Evolutionary conservation across 768 basidiomycete genomes (phyloP).

Genomic region (Mycena rebaudengoi): DNA sequence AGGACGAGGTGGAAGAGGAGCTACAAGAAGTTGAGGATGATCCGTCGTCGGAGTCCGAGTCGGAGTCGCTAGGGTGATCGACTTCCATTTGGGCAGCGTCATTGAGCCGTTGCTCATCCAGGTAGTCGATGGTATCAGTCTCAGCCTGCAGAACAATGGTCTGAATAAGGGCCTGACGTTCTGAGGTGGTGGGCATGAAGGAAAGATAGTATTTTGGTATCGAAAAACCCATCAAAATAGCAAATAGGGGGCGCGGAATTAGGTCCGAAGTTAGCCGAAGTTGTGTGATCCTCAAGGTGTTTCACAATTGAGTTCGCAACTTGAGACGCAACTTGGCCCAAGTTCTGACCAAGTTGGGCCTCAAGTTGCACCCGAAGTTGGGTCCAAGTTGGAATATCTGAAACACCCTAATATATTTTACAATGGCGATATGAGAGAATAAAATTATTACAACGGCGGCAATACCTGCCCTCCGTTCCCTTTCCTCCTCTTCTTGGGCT

Average conservation of each 20-base stretch:
- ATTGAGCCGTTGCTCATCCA: not conserved
- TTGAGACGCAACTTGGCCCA: not conserved
- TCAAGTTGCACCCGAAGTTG: not conserved
- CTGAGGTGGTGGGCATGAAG: conserved; percentile 5
- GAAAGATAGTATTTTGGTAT: not conserved
- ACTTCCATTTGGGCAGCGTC: not conserved
- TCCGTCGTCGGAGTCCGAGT: not conserved
- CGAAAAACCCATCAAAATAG: not conserved
- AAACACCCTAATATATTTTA: not conserved
- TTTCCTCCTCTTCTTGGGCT: too few relatives aligned
- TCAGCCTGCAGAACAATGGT: not conserved
- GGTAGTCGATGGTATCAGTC: not conserved
- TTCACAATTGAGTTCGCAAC: not conserved
- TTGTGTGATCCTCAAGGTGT: not conserved
- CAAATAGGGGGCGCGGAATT: not conserved
- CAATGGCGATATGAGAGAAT: too few relatives aligned
- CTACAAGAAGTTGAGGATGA: not conserved
- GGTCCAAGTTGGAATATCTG: not conserved
- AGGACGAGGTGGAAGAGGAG: not conserved
- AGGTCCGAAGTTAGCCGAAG: not conserved
- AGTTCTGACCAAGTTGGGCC: not conserved
- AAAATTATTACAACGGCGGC: too few relatives aligned
- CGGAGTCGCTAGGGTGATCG: not conserved
- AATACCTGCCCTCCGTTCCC: too few relatives aligned
- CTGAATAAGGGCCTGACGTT: not conserved